Evolutionary conservation across 306 rosid species (phyloP), one percentile per base, ranked within the genome.

Genomic region (Inga oerstediana): DNA sequence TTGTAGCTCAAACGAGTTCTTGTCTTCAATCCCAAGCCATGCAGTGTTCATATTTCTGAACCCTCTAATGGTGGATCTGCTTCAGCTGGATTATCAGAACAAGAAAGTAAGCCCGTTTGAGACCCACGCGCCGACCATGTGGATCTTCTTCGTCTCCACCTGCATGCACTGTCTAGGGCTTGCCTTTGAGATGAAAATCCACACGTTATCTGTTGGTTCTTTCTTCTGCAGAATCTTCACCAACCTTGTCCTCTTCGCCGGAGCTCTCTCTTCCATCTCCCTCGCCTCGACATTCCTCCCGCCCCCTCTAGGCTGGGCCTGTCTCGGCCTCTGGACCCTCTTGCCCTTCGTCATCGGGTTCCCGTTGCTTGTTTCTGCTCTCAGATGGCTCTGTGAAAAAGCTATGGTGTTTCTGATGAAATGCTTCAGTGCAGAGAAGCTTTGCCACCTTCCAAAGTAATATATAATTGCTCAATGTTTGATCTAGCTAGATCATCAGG

Each of bases 31-130:
- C 17, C 78, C 83, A 27, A 59, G 34, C 68, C 83, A 80, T 39
- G 78, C 83, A n/a, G 83, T 80, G 37, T 80, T 80, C 72, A 30
- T 80, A 59, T 72, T 80, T 45, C 62, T 80, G 72, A 80, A 80
- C 49, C 83, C 78, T 72, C 49, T 80, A 15, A 80, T 80, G 83
- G 83, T 80, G 41, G 83, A 80, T 65, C 72, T 80, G 0, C 37
- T 80, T 5, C 83, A 80, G 59, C 72, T 80, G 72, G 72, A 80
- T 56, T 80, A 72, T 20, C 83, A 80, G 8, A 45, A 4, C 72
- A 80, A 80, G 27, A 2, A 27, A 1, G 16, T 10, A 6, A 58
- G 78, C 17, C 83, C 83, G 1, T 80, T 72, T 15, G 49, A 80
- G 24, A 30, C 78, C 12, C 83, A 72, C 78, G 62, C 78, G 24